These are phyloP conservation scores for Fusarium globosum DNA, from an alignment of 2,329 filamentous ascomycete genomes.

Conservation along the genomic window DNA sequence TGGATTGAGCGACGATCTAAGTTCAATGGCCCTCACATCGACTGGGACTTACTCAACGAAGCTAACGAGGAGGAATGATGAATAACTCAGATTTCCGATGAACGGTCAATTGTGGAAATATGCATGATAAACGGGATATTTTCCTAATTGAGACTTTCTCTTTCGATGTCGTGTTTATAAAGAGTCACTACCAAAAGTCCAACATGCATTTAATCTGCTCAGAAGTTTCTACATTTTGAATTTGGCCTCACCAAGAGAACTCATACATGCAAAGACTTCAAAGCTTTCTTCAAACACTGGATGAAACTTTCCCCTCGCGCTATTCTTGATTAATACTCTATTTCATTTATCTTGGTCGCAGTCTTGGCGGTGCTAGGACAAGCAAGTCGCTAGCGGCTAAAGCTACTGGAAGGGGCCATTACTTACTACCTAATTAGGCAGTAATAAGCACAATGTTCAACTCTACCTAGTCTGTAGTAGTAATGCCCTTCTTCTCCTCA, in stretches of 20 bases:
- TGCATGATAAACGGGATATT: not conserved
- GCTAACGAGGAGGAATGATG: not conserved
- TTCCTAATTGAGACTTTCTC: fast-evolving
- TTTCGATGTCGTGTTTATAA: fast-evolving
- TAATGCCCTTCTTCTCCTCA: not conserved
- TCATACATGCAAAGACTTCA: no score
- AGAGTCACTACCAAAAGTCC: fast-evolving
- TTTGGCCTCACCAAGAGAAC: no score
- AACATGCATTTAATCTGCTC: fast-evolving
- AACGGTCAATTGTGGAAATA: fast-evolving
- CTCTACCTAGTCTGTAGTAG: not conserved
- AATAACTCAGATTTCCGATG: not conserved
- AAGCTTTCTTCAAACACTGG: not conserved
- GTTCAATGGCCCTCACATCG: not conserved
- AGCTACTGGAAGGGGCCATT: not conserved
- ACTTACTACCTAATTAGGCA: not conserved
- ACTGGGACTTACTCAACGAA: not conserved
- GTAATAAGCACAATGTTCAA: fast-evolving
- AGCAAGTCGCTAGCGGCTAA: not conserved
- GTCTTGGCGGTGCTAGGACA: not conserved
- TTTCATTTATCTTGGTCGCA: not conserved
- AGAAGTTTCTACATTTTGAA: no score
- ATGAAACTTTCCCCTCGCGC: no score
- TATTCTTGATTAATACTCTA: not conserved
- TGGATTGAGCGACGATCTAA: not conserved